These are phyloP conservation scores for Sphagnum magellanicum DNA, from an alignment of 228 moss, liverwort and hornwort species.

Conservation along the genomic window DNA sequence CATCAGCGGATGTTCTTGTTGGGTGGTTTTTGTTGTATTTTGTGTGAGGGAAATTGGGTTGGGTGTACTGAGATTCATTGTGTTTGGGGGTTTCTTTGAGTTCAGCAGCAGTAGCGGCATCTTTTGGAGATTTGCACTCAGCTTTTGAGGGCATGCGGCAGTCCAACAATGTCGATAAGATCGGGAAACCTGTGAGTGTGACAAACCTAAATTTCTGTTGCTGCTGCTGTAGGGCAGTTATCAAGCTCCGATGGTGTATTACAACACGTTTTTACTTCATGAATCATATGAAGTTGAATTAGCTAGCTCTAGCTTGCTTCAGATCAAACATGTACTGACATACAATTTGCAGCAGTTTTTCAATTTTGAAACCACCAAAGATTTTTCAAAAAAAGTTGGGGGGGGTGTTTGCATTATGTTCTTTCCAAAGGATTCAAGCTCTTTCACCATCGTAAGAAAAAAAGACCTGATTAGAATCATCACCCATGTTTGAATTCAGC, in stretches of 20 bases:
- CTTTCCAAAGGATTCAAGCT: no score
- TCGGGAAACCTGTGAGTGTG: constrained; percentile 27
- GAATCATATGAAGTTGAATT: constrained; percentile 4
- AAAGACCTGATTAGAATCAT: no score
- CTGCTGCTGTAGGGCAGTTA: neutral
- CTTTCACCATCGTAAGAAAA: no score
- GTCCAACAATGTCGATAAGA: constrained; percentile 30
- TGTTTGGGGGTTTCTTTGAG: neutral
- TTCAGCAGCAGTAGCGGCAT: constrained; percentile 8
- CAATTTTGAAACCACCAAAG: neutral
- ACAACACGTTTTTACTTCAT: neutral
- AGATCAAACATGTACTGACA: neutral
- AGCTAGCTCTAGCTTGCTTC: neutral
- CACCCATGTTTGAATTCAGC: neutral
- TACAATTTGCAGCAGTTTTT: neutral
- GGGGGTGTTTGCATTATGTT: no score
- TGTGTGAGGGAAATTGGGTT: neutral
- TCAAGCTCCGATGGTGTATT: neutral
- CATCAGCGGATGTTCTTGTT: neutral
- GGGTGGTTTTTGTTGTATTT: neutral
- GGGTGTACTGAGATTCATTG: neutral
- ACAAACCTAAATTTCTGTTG: neutral
- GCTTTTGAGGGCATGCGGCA: constrained; percentile 41
- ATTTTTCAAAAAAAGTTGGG: no score
- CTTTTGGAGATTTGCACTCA: constrained; percentile 17